Base-by-base conservation (phyloP, 768 basidiomycete species). In the Mycena sanguinolenta region DNA sequence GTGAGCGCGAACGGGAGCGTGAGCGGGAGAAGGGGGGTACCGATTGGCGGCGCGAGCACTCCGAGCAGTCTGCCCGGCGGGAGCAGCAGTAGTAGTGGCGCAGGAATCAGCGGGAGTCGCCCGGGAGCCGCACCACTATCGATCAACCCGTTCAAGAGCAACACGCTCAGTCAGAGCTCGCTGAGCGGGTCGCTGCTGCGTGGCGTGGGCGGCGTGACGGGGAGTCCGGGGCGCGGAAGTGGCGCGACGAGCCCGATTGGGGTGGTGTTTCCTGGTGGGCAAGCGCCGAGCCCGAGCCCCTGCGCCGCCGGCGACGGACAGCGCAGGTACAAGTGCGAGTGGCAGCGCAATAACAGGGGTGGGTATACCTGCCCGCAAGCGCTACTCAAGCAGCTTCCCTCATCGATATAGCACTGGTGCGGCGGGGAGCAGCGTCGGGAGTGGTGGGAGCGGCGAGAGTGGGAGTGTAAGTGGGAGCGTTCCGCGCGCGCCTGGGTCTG, bases 331-430 rank as follows among this genome's bases (percentile, higher is more conserved):
- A 53, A 59, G 32, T 61, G 39, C 44, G 21, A 5, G 44, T n/a
- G 63, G 61, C 34, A 21, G 38, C 2, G 44, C 21, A 9, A n/a
- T 7, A 7, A n/a, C 21, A 3, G 63, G 50, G 46, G 54, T 71
- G 14, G 58, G 65, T 25, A 69, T 74, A 62, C 81, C 80, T 14
- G 63, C 75, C 32, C 82, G 89, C 44, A 92, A 91, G 78, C 83
- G 92, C 9, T 95, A 94, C 81, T 92, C 91, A 53, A 93, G 91
- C 73, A 92, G 90, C 69, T 95, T 95, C 76, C 89, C 91, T 13
- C 90, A 94, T 77, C 86, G 93, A 52, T 92, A 92, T 77, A 81
- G 78, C 25, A 34, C 6, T 10, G 32, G 32, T 10, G 32, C 32
- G 32, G 10, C 32, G 10, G 32, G 32, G 10, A 34, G 32, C 10